Evolutionary conservation across 2,329 filamentous ascomycete species (phyloP).

Genomic region (Aspergillus luchuensis): DNA sequence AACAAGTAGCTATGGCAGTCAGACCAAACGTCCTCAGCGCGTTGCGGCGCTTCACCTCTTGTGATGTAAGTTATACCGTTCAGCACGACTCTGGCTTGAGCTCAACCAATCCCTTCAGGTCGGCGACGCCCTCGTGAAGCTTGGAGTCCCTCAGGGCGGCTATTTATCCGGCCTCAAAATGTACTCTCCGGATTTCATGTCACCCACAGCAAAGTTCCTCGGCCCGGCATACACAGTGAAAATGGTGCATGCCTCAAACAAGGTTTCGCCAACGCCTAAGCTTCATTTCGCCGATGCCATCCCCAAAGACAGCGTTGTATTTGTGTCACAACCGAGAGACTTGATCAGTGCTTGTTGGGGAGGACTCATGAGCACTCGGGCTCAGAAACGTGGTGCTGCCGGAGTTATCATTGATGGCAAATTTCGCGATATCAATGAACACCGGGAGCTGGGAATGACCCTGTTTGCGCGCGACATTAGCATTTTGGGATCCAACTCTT

Average conservation of each 20-base stretch:
- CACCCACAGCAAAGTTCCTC: constrained; percentile 28
- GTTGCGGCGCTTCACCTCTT: constrained; percentile 10
- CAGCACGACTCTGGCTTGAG: not conserved
- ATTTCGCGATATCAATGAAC: constrained; percentile 41
- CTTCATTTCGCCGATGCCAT: constrained; percentile 43
- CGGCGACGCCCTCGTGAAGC: constrained; percentile 39
- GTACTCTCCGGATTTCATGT: constrained; percentile 29
- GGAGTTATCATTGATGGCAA: constrained; percentile 45
- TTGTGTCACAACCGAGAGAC: constrained; percentile 40
- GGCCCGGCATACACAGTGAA: constrained; percentile 35
- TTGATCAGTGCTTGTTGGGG: constrained; percentile 42
- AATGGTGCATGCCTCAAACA: constrained; percentile 39
- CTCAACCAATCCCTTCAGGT: constrained; percentile 24
- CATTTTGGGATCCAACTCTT: constrained; percentile 38
- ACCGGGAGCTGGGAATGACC: constrained; percentile 29
- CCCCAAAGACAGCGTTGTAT: constrained; percentile 37
- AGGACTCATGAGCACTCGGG: constrained; percentile 43
- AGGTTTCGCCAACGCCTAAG: constrained; percentile 30
- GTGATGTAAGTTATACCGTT: constrained; percentile 10
- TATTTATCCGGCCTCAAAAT: constrained; percentile 38
- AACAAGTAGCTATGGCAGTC: constrained; percentile 12
- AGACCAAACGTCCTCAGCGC: not conserved
- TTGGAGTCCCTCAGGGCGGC: constrained; percentile 36
- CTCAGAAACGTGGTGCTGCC: constrained; percentile 36
- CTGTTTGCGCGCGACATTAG: constrained; percentile 38